Conservation (phyloP, 225 moss, liverwort and hornwort species). For the Marchantia paleacea region DNA sequence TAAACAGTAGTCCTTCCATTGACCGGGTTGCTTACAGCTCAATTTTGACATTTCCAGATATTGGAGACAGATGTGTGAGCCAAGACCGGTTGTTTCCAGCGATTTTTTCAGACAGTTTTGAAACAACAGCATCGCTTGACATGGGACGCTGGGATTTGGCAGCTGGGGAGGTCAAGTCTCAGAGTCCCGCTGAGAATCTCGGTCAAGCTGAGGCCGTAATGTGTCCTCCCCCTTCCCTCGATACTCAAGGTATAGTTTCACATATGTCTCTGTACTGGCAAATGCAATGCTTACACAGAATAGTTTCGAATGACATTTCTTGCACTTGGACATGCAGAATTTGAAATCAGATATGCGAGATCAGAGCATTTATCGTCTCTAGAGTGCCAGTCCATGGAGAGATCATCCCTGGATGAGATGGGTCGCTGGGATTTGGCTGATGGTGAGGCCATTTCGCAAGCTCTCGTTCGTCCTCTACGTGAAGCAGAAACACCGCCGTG, state of each 20-base stretch:
- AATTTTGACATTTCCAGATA: conserved; percentile 22
- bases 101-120: background rate
- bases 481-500: conserved; percentile 12
- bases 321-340: conserved; percentile 2
- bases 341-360: background rate
- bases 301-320: background rate
- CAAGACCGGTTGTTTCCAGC: background rate
- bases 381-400: background rate
- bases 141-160: conserved; percentile 32
- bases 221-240: conserved; percentile 38
- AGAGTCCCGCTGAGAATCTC: background rate
- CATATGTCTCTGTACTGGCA: background rate
- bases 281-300: background rate
- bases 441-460: conserved; percentile 35
- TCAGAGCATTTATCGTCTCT: background rate
- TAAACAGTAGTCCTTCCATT: background rate
- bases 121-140: background rate
- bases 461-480: background rate
- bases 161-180: conserved; percentile 27
- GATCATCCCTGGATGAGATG: background rate
- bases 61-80: background rate
- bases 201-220: background rate
- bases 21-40: background rate
- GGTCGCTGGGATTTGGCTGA: conserved; percentile 24
- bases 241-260: conserved; percentile 27